Evolutionary conservation across 805 yeast genomes (phyloP).

Genomic region (Kurtzmaniella cleridarum): DNA sequence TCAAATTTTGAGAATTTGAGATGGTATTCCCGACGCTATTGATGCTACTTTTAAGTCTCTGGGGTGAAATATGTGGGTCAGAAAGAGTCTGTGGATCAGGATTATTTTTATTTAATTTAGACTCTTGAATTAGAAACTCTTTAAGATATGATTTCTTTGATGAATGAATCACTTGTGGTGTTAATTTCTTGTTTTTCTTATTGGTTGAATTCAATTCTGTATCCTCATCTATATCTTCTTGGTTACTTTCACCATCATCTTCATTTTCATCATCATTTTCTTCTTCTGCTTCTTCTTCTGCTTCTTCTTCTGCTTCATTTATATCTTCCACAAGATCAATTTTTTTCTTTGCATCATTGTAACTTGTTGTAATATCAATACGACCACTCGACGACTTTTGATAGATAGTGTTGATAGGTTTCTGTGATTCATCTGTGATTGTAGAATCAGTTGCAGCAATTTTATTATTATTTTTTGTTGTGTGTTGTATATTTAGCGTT

Average conservation of each 20-base stretch:
- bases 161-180: too few relatives aligned
- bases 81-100: neutral
- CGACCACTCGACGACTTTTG: too few relatives aligned
- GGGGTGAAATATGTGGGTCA: neutral
- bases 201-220: too few relatives aligned
- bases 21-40: slow-evolving; percentile 1
- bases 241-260: slow-evolving; percentile 3
- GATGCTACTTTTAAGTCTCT: slow-evolving; percentile 1
- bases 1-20: slow-evolving; percentile 1
- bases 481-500: too few relatives aligned
- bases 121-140: neutral
- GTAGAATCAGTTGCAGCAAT: too few relatives aligned
- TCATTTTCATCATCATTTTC: slow-evolving; percentile 3
- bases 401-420: too few relatives aligned
- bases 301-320: slow-evolving; percentile 14
- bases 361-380: too few relatives aligned
- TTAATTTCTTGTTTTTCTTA: too few relatives aligned
- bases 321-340: too few relatives aligned
- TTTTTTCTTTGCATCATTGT: slow-evolving; percentile 8
- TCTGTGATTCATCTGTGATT: too few relatives aligned
- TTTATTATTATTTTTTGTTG: too few relatives aligned
- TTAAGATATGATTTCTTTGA: slow-evolving; percentile 1
- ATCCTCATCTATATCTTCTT: neutral
- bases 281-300: slow-evolving; percentile 11
- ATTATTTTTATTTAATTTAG: neutral